Percentiles rank a stretch among this genome's conserved stretches.
phyloP scores from a whole-genome alignment of 345 rosid species.

The Cardamine occulta region DNA sequence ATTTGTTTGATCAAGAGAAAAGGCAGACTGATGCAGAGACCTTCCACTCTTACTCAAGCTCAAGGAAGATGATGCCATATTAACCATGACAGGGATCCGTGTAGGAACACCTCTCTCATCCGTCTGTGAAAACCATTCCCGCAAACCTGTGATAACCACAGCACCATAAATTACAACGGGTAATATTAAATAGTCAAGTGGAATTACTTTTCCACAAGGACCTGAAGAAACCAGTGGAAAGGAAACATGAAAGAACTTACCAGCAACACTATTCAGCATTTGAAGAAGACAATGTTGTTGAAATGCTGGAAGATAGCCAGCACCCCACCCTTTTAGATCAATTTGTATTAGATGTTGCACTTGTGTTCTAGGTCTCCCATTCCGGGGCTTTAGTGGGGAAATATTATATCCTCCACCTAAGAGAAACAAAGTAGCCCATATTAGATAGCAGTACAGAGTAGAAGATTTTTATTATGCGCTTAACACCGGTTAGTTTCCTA shows the following conservation, averaged over 20 bases:
- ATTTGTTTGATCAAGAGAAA: slow-evolving; percentile 67
- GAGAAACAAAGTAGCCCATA: slow-evolving; percentile 33
- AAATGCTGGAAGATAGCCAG: slow-evolving; percentile 84
- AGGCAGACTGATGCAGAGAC: slow-evolving; percentile 50
- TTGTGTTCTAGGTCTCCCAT: slow-evolving; percentile 91
- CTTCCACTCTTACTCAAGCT: slow-evolving; percentile 62
- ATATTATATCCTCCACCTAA: slow-evolving; percentile 97
- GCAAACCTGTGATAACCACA: slow-evolving; percentile 63
- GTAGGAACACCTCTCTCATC: slow-evolving; percentile 95
- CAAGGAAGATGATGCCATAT: slow-evolving; percentile 81
- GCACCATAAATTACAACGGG: slow-evolving; percentile 15
- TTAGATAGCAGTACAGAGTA: slow-evolving; percentile 12
- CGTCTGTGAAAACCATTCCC: slow-evolving; percentile 97
- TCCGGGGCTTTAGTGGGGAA: slow-evolving; percentile 78
- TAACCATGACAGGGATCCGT: slow-evolving; percentile 94
- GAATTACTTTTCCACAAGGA: background rate
- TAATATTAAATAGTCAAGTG: slow-evolving; percentile 24
- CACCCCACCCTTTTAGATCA: slow-evolving; percentile 99
- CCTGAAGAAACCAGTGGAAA: slow-evolving; percentile 19
- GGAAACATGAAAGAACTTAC: slow-evolving; percentile 49
- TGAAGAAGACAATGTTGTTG: slow-evolving; percentile 99
- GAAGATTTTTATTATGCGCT: background rate
- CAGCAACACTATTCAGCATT: slow-evolving; percentile 97
- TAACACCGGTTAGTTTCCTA: slow-evolving; percentile 13
- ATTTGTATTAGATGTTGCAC: slow-evolving; percentile 97